These are phyloP conservation scores for Strobilomyces confusus DNA, from an alignment of 768 basidiomycete genomes.

Conservation along the genomic window DNA sequence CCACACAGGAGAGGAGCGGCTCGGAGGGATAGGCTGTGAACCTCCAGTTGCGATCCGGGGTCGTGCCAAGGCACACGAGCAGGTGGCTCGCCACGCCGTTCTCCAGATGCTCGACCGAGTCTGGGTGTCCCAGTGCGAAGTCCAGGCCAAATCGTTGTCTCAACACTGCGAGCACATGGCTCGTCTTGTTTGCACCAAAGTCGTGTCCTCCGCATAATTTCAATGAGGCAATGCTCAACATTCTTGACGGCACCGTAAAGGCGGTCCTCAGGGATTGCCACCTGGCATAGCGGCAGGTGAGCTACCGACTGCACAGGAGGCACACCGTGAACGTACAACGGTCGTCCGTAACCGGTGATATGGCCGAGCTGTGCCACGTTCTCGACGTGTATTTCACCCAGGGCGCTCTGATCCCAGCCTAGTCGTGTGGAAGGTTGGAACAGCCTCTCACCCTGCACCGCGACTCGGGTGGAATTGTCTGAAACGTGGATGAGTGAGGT, in stretches of 20 bases:
- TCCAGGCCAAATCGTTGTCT: slow-evolving; percentile 6
- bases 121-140: slow-evolving; percentile 1
- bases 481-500: not conserved
- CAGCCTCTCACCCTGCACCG: not conserved
- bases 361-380: not conserved
- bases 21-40: no score
- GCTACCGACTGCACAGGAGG: not conserved
- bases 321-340: not conserved
- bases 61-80: slow-evolving; percentile 6
- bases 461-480: slow-evolving; percentile 8
- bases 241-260: not conserved
- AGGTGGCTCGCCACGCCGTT: slow-evolving; percentile 16
- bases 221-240: not conserved
- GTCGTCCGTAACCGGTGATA: slow-evolving; percentile 1
- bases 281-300: not conserved
- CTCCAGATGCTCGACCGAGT: not conserved
- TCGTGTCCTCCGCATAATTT: not conserved
- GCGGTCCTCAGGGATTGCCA: slow-evolving; percentile 5
- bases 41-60: no score
- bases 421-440: slow-evolving; percentile 9
- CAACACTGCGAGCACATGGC: not conserved
- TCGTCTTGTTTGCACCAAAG: not conserved
- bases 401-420: not conserved
- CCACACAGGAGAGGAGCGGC: not conserved
- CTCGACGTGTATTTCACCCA: not conserved